Conservation (phyloP, 306 rosid species). For the Rosa rugosa region DNA sequence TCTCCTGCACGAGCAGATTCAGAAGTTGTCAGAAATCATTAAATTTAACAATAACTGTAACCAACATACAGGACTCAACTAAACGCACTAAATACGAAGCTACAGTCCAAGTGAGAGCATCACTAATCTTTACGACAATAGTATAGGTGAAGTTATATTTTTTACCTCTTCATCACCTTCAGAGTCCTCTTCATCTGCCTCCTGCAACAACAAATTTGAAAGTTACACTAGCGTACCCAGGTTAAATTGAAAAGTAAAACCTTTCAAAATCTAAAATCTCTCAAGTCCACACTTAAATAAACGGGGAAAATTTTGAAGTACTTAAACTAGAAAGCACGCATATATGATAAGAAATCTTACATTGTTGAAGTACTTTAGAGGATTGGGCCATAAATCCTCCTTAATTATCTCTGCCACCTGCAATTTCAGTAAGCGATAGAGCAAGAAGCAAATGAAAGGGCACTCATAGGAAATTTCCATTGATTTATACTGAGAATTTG, state of each 20-base stretch:
- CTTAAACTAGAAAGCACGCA: neutral
- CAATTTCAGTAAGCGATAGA: constrained; percentile 21
- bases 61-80: neutral
- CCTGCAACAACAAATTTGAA: constrained; percentile 40
- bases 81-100: neutral
- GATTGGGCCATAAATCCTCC: constrained; percentile 80
- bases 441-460: neutral
- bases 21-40: neutral
- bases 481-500: neutral
- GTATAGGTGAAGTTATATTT: neutral
- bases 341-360: constrained; percentile 32
- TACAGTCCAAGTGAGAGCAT: neutral
- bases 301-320: neutral
- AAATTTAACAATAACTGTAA: neutral
- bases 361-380: constrained; percentile 64
- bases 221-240: neutral
- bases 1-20: constrained; percentile 29
- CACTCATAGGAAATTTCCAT: neutral
- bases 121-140: neutral
- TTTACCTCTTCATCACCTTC: constrained; percentile 54
- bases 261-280: neutral
- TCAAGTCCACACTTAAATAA: neutral
- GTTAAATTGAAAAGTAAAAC: neutral
- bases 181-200: constrained; percentile 57
- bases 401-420: constrained; percentile 70